Base-by-base conservation (phyloP, 495 filamentous ascomycete species). In the Aspergillus carlsbadensis region DNA sequence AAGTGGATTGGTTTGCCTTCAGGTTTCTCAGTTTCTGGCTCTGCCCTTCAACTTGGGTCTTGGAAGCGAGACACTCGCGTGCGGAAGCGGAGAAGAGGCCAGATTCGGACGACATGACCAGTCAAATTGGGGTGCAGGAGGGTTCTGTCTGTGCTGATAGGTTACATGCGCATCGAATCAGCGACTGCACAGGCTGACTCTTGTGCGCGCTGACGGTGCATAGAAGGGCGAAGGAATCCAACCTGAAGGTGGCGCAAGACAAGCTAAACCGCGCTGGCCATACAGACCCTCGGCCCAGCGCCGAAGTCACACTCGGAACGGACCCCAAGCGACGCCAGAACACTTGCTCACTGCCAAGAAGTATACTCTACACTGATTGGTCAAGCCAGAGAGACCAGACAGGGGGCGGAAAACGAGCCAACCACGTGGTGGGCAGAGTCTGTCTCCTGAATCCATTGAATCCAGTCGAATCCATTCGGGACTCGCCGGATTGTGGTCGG, bases 341-440 rank as follows among this genome's bases (percentile, higher is more conserved):
- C 3, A 2, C 7, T 10, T 13, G 15, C 31, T 43, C n/a, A 15
- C 50, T 34, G 34, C 45, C 43, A 56, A 34, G 41, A 13, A 10
- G 10, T 13, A 15, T 1, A 29, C 24, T 18, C 56, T 10, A 42
- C 35, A 10, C 14, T 51, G 14, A 58, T 64, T 64, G 57, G 61
- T 11, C 22, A 24, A 8, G 10, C 17, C 0, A 3, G 26, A 36
- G 55, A 42, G 14, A 14, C 17, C 0, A 3, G 26, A 36, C 58
- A 42, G 36, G 57, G 59, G 54, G 31, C 63, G 63, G 63, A 49
- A 34, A 50, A 36, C 48, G 40, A 22, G 31, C 63, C 63, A 60
- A 65, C 57, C 63, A 58, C 57, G 57, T 60, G 59, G 43, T 29
- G 3, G n/a, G 6, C 11, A 39, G 21, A 20, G n/a, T 24, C 22